Evolutionary conservation across 1,139 yeast species (phyloP).

Genomic region (Suhomyces anneliseae): DNA sequence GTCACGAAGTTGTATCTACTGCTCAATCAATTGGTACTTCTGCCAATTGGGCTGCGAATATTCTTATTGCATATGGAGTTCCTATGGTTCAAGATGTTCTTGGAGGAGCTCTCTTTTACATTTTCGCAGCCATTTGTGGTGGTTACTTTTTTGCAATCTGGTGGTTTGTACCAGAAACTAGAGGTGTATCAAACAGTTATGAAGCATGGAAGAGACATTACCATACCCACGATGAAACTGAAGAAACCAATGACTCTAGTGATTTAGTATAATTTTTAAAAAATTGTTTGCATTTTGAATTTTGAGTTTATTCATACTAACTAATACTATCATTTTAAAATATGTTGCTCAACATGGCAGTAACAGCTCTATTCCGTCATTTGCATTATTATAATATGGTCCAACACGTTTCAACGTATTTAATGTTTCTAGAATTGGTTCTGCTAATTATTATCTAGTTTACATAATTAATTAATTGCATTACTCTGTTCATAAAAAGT

Average conservation of each 20-base stretch:
- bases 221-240: not conserved
- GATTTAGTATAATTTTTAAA: not conserved
- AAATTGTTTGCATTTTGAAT: too few relatives aligned
- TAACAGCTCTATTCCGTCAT: too few relatives aligned
- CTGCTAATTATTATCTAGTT: too few relatives aligned
- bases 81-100: conserved; percentile 29
- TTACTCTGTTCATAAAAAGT: too few relatives aligned
- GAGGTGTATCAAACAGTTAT: conserved; percentile 23
- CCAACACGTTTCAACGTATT: too few relatives aligned
- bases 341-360: too few relatives aligned
- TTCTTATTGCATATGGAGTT: conserved; percentile 23
- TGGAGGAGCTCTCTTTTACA: conserved; percentile 32
- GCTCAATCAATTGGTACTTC: conserved; percentile 25
- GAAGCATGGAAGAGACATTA: conserved; percentile 29
- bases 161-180: conserved; percentile 37
- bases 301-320: too few relatives aligned
- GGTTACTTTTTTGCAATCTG: conserved; percentile 22
- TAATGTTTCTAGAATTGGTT: too few relatives aligned
- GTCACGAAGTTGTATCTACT: conserved; percentile 21
- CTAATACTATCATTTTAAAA: too few relatives aligned
- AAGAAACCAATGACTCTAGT: not conserved
- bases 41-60: conserved; percentile 23
- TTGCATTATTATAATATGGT: too few relatives aligned
- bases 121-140: conserved; percentile 26
- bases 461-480: too few relatives aligned